These are phyloP conservation scores for Hyaloscypha hepaticicola DNA, from an alignment of 495 filamentous ascomycete genomes.

Conservation along the genomic window DNA sequence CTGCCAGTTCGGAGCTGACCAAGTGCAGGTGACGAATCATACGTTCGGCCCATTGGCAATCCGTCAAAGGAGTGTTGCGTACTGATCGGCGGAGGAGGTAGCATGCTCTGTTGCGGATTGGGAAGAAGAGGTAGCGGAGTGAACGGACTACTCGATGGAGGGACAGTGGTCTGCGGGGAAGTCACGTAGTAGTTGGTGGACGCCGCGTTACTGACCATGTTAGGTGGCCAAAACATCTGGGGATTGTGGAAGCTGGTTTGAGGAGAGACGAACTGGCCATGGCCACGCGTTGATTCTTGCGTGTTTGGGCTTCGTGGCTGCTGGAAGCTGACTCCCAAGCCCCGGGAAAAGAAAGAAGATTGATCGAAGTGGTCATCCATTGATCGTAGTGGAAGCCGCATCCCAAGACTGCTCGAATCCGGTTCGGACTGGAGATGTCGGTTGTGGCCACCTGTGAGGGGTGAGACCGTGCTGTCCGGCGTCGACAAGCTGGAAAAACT, in stretches of 20 bases:
- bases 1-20: constrained; percentile 24
- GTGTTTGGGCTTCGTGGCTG: not conserved
- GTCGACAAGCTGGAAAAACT: constrained; percentile 12
- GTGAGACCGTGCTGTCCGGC: constrained; percentile 21
- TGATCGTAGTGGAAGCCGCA: constrained; percentile 4
- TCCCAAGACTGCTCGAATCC: not conserved
- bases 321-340: not conserved
- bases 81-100: constrained; percentile 5
- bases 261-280: not conserved
- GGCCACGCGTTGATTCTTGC: constrained; percentile 11
- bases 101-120: constrained; percentile 18
- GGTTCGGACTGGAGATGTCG: not conserved
- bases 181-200: constrained; percentile 15
- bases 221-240: constrained; percentile 17
- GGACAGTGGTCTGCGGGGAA: constrained; percentile 11
- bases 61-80: constrained; percentile 2
- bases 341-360: not conserved
- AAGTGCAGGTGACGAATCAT: constrained; percentile 9
- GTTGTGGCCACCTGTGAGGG: not conserved
- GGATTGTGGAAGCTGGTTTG: constrained; percentile 8
- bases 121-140: constrained; percentile 23
- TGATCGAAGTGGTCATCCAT: constrained; percentile 12
- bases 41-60: not conserved
- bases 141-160: not conserved
- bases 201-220: constrained; percentile 8